Percentiles rank a stretch among this genome's conserved stretches.
Evolutionary conservation across 495 filamentous ascomycete species (phyloP).

Genomic region (Zalerion maritima): DNA sequence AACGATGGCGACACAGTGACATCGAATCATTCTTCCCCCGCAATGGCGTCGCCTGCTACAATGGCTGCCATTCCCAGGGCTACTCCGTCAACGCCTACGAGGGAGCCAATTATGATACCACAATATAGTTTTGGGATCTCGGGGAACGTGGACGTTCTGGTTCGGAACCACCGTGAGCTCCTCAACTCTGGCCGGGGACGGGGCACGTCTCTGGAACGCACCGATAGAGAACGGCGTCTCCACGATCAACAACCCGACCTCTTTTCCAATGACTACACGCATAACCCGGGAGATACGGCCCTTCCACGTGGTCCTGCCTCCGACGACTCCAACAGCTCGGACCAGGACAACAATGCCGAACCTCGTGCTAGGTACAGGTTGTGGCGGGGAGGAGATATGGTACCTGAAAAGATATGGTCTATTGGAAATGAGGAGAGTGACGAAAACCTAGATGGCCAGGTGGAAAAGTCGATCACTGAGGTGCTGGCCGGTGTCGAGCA

Average conservation of each 20-base stretch:
- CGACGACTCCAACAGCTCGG: constrained; percentile 7
- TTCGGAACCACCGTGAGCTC: constrained; percentile 21
- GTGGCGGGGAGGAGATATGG: constrained; percentile 30
- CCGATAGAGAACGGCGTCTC: constrained; percentile 26
- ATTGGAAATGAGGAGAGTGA: constrained; percentile 30
- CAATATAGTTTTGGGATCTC: constrained; percentile 15
- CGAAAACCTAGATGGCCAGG: constrained; percentile 31
- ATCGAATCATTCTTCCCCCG: constrained; percentile 11
- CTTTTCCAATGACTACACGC: constrained; percentile 6
- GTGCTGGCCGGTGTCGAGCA: constrained; percentile 62
- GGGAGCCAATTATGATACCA: constrained; percentile 3
- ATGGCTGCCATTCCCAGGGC: constrained; percentile 5
- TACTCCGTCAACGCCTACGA: constrained; percentile 2
- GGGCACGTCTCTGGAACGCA: constrained; percentile 24
- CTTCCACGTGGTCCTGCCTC: constrained; percentile 8
- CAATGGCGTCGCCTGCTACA: constrained; percentile 9
- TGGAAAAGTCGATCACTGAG: constrained; percentile 76
- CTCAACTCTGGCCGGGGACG: constrained; percentile 19
- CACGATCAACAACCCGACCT: constrained; percentile 7
- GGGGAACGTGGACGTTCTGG: constrained; percentile 20
- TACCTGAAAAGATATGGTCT: constrained; percentile 40
- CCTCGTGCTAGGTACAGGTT: constrained; percentile 22
- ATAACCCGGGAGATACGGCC: constrained; percentile 22
- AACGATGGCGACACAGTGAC: constrained; percentile 12
- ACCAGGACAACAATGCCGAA: constrained; percentile 15